Percentiles rank a stretch among this genome's conserved stretches.
Evolutionary conservation across 1,284 basidiomycete genomes (phyloP).

Genomic region (Earliella scabrosa): DNA sequence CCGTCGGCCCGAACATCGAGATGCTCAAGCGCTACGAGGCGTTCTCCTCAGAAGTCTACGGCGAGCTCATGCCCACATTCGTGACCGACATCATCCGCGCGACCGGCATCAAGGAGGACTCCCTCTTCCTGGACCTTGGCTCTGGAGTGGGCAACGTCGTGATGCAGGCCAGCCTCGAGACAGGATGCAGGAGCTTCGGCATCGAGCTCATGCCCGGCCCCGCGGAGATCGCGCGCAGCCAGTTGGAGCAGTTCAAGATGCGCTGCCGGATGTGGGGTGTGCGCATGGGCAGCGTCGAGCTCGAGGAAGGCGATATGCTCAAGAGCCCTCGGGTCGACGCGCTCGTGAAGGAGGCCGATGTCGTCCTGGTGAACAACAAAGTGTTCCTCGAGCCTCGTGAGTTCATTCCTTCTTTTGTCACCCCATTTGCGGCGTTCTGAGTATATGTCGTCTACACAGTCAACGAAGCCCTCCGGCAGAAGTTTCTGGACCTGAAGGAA

Average conservation of each 20-base stretch:
- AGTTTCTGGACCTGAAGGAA: slow-evolving; percentile 80
- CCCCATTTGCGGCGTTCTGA: neutral
- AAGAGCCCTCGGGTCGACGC: slow-evolving; percentile 60
- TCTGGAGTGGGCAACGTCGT: slow-evolving; percentile 82
- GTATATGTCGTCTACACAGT: slow-evolving; percentile 48
- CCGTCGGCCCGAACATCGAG: slow-evolving; percentile 71
- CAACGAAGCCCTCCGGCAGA: slow-evolving; percentile 73
- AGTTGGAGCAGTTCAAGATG: slow-evolving; percentile 63
- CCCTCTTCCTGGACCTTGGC: slow-evolving; percentile 77
- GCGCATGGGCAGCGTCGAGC: slow-evolving; percentile 64
- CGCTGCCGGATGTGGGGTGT: slow-evolving; percentile 81
- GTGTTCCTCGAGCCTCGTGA: slow-evolving; percentile 71
- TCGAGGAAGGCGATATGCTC: slow-evolving; percentile 78
- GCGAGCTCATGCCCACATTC: slow-evolving; percentile 75
- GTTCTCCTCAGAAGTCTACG: slow-evolving; percentile 77
- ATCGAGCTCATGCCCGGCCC: slow-evolving; percentile 68
- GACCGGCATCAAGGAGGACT: slow-evolving; percentile 60
- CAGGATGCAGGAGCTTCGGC: slow-evolving; percentile 74
- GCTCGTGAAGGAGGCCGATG: slow-evolving; percentile 69
- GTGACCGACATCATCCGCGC: slow-evolving; percentile 65
- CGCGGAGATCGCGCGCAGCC: slow-evolving; percentile 63
- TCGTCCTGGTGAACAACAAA: slow-evolving; percentile 81
- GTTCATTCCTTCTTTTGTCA: slow-evolving; percentile 29
- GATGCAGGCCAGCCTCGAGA: slow-evolving; percentile 73
- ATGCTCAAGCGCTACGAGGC: slow-evolving; percentile 70